phyloP scores from a whole-genome alignment of 139 green algal genomes.

The Picochlorum sp. region DNA sequence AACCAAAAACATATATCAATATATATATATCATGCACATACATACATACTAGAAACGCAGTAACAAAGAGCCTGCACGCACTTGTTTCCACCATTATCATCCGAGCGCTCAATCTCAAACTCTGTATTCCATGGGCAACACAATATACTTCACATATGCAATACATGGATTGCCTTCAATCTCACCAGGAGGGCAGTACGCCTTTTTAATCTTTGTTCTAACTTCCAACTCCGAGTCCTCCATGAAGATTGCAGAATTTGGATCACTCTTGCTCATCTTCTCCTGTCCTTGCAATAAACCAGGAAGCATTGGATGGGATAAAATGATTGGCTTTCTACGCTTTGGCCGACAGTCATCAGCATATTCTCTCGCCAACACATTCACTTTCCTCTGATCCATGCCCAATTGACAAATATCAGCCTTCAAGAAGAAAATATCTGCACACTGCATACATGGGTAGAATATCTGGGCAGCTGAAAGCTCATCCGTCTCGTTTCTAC shows the following conservation, averaged over 20 bases:
- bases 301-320: conserved; percentile 92
- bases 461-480: conserved; percentile 94
- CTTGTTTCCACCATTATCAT: conserved; percentile 73
- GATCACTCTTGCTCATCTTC: conserved; percentile 98
- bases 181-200: conserved; percentile 78
- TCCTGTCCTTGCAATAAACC: conserved; percentile 93
- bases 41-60: background rate
- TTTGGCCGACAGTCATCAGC: conserved; percentile 80
- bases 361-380: conserved; percentile 95
- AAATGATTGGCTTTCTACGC: conserved; percentile 92
- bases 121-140: conserved; percentile 85
- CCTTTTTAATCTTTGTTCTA: conserved; percentile 97
- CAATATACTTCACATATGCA: conserved; percentile 86
- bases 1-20: conserved; percentile 12
- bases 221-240: conserved; percentile 88
- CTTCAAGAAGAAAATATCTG: conserved; percentile 99
- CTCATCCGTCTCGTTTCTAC: conserved; percentile 86
- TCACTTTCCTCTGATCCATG: conserved; percentile 98
- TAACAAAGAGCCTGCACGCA: conserved; percentile 14
- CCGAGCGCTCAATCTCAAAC: conserved; percentile 63
- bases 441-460: conserved; percentile 98
- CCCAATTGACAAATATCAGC: conserved; percentile 99
- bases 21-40: background rate
- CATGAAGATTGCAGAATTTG: conserved; percentile 97
- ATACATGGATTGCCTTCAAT: conserved; percentile 89